phyloP scores from a whole-genome alignment of 371 early-diverging fungal species.

The Homolaphlyctis polyrhiza region DNA sequence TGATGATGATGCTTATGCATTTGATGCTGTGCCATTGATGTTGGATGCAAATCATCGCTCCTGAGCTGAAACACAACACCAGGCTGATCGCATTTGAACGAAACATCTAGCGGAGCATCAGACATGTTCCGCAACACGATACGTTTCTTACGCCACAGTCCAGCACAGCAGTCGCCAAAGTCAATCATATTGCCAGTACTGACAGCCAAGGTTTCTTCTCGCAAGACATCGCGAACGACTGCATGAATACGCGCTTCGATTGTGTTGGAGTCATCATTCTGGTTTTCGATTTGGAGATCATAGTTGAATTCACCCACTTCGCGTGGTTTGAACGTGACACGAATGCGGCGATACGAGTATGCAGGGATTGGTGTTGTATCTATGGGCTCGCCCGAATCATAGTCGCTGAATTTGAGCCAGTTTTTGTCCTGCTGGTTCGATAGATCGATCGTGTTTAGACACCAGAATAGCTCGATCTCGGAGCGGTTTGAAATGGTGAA shows the following conservation, averaged over 20 bases:
- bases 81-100: constrained; percentile 73
- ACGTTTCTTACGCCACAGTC: constrained; percentile 70
- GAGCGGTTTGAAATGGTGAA: constrained; percentile 88
- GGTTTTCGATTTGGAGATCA: constrained; percentile 85
- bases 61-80: constrained; percentile 61
- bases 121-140: constrained; percentile 80
- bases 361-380: constrained; percentile 59
- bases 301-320: constrained; percentile 86
- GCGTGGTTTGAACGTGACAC: constrained; percentile 79
- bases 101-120: constrained; percentile 71
- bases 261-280: constrained; percentile 77
- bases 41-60: constrained; percentile 28
- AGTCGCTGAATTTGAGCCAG: constrained; percentile 68
- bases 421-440: constrained; percentile 42
- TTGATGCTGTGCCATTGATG: neutral
- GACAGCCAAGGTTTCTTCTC: constrained; percentile 72
- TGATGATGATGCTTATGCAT: neutral
- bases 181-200: constrained; percentile 75
- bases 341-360: constrained; percentile 66
- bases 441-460: constrained; percentile 67
- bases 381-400: constrained; percentile 61
- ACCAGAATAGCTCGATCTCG: constrained; percentile 87
- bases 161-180: constrained; percentile 92
- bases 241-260: constrained; percentile 81
- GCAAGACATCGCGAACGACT: constrained; percentile 65